Conservation (phyloP, 306 rosid species). For the Lathyrus aphaca region DNA sequence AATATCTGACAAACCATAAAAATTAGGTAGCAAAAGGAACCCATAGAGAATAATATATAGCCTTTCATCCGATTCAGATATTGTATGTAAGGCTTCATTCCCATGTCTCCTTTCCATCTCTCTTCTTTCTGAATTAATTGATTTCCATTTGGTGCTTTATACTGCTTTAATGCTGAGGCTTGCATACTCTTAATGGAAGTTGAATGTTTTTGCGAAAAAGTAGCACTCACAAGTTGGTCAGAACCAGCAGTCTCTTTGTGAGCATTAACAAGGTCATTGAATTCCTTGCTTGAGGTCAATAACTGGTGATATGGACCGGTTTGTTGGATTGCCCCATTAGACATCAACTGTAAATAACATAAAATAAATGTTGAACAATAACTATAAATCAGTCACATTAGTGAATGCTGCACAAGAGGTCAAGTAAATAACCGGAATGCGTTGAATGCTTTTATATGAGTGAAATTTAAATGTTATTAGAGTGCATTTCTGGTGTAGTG, state of each 20-base stretch:
- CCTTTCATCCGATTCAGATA: constrained; percentile 57
- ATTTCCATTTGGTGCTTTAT: constrained; percentile 26
- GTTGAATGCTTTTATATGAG: too few species aligned
- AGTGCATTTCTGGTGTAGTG: too few species aligned
- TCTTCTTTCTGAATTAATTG: constrained; percentile 60
- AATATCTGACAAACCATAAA: constrained; percentile 45
- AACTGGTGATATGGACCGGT: constrained; percentile 51
- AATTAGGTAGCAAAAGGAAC: constrained; percentile 26
- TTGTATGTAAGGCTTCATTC: constrained; percentile 57
- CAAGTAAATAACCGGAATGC: too few species aligned
- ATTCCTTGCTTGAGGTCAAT: constrained; percentile 49
- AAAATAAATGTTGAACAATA: too few species aligned
- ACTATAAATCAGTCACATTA: too few species aligned
- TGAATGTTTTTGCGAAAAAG: constrained; percentile 11
- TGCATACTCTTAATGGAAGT: constrained; percentile 30
- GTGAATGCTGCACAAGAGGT: too few species aligned
- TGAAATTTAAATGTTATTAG: too few species aligned
- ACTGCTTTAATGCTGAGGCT: constrained; percentile 10
- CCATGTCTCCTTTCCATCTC: constrained; percentile 52
- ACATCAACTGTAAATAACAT: constrained; percentile 50
- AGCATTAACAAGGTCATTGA: constrained; percentile 63
- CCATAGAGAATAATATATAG: constrained; percentile 38
- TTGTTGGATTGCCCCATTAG: constrained; percentile 49
- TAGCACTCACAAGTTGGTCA: constrained; percentile 4
- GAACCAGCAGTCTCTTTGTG: constrained; percentile 52